A percentile compares a stretch with the other conserved stretches of the same genome.
phyloP scores from a whole-genome alignment of 768 basidiomycete species.

The Russula dissimulans region DNA sequence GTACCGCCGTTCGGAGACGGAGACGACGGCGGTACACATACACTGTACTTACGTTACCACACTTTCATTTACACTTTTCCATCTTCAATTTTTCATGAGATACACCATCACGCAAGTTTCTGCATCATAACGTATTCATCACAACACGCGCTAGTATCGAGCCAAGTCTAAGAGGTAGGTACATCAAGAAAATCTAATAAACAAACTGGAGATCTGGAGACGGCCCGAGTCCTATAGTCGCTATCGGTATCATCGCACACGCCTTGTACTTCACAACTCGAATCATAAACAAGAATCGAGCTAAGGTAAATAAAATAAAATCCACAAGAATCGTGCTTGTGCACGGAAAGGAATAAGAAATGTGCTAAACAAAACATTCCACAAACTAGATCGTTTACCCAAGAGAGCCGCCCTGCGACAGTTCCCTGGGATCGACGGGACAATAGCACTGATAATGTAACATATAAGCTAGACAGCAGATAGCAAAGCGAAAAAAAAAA shows the following conservation, averaged over 20 bases:
- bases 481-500: not conserved
- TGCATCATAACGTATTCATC: not conserved
- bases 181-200: not conserved
- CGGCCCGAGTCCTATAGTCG: not conserved
- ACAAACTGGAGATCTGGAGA: not conserved
- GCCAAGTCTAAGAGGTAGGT: conserved; percentile 5
- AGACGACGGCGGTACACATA: not conserved
- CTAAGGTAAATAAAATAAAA: not conserved
- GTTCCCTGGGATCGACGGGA: not conserved
- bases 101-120: too few relatives aligned
- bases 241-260: not conserved
- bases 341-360: conserved; percentile 14
- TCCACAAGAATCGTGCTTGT: conserved; percentile 1
- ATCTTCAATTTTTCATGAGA: too few relatives aligned
- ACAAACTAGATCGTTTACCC: not conserved
- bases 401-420: conserved; percentile 8
- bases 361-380: not conserved
- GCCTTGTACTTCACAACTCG: not conserved
- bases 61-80: too few relatives aligned
- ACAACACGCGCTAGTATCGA: not conserved
- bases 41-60: not conserved
- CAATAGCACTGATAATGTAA: not conserved
- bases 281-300: not conserved
- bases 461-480: not conserved
- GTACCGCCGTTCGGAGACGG: not conserved